Evolutionary conservation across 768 basidiomycete genomes (phyloP), one percentile per base, ranked within the genome.

Genomic region (Austroboletus eburneus): DNA sequence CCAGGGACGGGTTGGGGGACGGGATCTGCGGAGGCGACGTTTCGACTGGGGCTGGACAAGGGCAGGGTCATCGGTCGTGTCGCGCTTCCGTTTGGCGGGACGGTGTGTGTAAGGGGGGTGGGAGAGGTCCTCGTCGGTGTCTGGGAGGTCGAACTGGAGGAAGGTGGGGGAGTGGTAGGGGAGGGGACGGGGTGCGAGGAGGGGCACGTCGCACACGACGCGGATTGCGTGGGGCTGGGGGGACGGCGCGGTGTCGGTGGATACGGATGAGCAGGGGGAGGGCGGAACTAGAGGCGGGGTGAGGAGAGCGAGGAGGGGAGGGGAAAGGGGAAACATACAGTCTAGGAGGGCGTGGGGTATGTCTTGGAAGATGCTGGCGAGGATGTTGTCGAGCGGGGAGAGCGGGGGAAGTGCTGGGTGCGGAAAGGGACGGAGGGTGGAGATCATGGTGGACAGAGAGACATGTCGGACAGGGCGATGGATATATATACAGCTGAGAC

Each of bases 81-180:
- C 51, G 27, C 78, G 78, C 55, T 80, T 82, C 39, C 82, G 78
- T 55, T 83, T 83, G 4, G 67, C 45, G n/a, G 71, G 67, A 59
- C 74, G 65, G 54, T 65, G 66, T n/a, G 69, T 81, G 69, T 85
- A 85, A 0, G 83, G 84, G 7, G 84, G 80, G 52, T 78, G 78
- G 0, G 84, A 85, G 34, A 85, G 75, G 58, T 85, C 82, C 58
- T 83, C 79, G 65, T 83, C 81, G 8, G 78, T 67, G 66, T 83
- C 83, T 0, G 84, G 84, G 20, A 78, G 68, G 46, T 81, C 79
- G 60, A 81, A 84, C 44, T 83, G 79, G 45, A 85, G 77, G 61
- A 84, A 83, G 0, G 76, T 78, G 22, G 83, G 83, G 9, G 81
- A 81, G 45, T 82, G 80, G 64, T 80, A 84, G 2, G 83, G 84